phyloP scores from a whole-genome alignment of 116 monocot species.

The Phalaenopsis hybrid region DNA sequence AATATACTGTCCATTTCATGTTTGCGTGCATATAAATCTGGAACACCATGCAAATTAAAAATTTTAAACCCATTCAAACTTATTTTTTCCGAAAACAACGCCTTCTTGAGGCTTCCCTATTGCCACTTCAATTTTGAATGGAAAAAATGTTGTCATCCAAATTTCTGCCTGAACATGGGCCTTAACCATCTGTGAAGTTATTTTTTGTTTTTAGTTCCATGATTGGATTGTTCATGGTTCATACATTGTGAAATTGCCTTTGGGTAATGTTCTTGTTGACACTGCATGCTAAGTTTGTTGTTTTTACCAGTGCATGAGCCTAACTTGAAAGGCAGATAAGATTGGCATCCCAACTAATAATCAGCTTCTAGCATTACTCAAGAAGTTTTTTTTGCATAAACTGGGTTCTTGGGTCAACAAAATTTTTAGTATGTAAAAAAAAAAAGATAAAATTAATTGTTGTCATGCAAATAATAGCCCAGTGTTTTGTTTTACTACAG shows the following conservation, averaged over 20 bases:
- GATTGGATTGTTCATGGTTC: background rate
- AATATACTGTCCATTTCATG: too few relatives aligned
- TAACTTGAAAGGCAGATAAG: background rate
- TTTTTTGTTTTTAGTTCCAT: background rate
- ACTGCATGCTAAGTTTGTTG: background rate
- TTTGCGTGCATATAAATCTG: too few relatives aligned
- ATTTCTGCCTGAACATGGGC: too few relatives aligned
- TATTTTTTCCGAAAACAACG: too few relatives aligned
- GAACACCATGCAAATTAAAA: too few relatives aligned
- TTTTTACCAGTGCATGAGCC: background rate
- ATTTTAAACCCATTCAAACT: too few relatives aligned
- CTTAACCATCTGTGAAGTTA: too few relatives aligned
- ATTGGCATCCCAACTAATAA: background rate
- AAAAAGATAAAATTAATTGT: background rate
- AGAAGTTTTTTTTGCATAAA: background rate
- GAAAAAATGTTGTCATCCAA: too few relatives aligned
- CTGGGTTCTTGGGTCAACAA: background rate
- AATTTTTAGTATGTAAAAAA: background rate
- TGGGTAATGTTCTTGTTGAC: background rate
- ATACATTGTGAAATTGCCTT: background rate
- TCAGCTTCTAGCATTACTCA: background rate
- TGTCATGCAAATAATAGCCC: background rate
- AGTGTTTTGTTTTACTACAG: constrained; percentile 31
- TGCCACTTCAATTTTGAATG: too few relatives aligned
- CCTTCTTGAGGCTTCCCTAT: too few relatives aligned